These are phyloP conservation scores for Solanum virginianum DNA, from an alignment of 257 asterid genomes.

Conservation along the genomic window DNA sequence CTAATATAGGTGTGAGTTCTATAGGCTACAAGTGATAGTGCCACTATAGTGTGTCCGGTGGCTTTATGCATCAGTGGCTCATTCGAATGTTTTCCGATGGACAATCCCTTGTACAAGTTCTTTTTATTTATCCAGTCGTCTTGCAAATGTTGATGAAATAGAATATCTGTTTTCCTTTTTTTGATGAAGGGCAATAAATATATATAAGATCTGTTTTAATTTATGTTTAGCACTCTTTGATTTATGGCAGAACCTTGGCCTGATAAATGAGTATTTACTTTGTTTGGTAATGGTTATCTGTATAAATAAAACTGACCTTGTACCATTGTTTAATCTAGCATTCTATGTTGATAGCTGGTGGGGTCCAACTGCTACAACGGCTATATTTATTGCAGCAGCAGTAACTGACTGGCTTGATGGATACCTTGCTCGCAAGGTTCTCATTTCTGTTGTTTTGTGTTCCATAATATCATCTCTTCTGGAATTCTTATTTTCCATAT, in stretches of 20 bases:
- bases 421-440: constrained; percentile 90
- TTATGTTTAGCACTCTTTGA: background rate
- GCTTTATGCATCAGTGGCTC: background rate
- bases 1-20: background rate
- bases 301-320: constrained; percentile 1
- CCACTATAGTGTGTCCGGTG: background rate
- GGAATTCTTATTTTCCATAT: background rate
- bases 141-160: background rate
- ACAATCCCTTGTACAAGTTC: background rate
- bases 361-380: constrained; percentile 83
- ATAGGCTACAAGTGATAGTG: background rate
- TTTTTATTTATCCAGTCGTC: background rate
- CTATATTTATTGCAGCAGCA: constrained; percentile 77
- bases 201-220: background rate
- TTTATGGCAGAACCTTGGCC: background rate
- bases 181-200: background rate
- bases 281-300: background rate
- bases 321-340: constrained; percentile 26
- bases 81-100: background rate
- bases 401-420: constrained; percentile 99
- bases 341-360: constrained; percentile 85
- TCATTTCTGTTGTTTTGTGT: background rate
- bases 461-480: background rate
- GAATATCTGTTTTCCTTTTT: background rate
- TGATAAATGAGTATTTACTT: background rate